Base-by-base conservation (phyloP, 163 green algal genomes). In the Chlorella variabilis region DNA sequence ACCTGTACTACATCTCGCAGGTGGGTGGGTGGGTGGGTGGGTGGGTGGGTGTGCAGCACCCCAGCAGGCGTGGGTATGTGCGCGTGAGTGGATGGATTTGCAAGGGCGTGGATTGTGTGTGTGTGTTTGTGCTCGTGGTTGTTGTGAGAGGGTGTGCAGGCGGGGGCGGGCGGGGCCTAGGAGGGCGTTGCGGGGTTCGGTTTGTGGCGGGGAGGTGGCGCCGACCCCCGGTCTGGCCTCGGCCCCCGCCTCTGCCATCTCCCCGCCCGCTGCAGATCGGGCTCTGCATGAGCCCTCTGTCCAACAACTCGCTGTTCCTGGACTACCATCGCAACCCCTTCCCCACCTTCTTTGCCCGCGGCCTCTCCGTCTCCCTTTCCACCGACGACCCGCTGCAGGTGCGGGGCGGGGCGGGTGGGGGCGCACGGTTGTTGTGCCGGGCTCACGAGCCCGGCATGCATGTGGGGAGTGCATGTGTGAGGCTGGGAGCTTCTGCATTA, bases 291-390 rank as follows among this genome's bases (percentile, higher is more conserved):
- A 94, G 82, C n/a, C 97, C 97, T 3, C 90, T 99, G 65, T 97
- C 91, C 89, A 99, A 99, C 93, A 99, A 99, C 93, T 96, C 88
- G 38, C 92, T 99, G 29, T 99, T 99, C 90, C 90, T 99, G 71
- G 97, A 99, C 91, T 99, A 99, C 92, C 96, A 99, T 91, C 91
- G 91, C 78, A 99, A 99, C 91, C 97, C 97, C 21, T 98, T 99
- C 88, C 97, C 97, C 31, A 86, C 91, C 39, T 99, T 99, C 86
- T 99, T 99, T 83, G 94, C 96, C 18, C 92, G 97, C 33, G 97
- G 97, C 36, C 87, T 92, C 27, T 83, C 58, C 48, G 73, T 92
- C 48, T 92, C 83, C 33, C 88, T 97, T 36, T 96, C 90, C 45
- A 98, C 96, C 2, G 96, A 98, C 78, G 95, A 98, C 89, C 95